phyloP scores from a whole-genome alignment of 208 protist species.

The Borovskyia barvae region DNA sequence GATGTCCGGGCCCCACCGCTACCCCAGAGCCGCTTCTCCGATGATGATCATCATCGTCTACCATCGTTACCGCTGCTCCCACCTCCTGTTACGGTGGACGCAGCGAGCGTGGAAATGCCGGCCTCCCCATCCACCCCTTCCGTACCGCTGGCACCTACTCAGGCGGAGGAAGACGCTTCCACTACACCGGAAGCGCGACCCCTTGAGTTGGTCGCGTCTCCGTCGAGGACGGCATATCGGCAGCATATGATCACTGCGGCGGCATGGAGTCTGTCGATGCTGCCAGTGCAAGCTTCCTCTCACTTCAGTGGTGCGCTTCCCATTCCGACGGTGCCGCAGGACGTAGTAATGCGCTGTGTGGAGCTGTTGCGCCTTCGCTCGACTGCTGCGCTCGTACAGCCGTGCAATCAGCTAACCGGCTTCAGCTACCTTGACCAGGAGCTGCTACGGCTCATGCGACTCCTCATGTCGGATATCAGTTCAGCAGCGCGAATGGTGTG shows the following conservation, averaged over 20 bases:
- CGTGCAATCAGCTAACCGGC: slow-evolving; percentile 19
- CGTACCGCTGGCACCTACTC: too few species aligned
- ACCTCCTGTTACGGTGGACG: too few species aligned
- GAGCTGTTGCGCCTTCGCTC: slow-evolving; percentile 24
- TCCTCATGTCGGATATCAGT: slow-evolving; percentile 10
- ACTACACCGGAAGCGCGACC: too few species aligned
- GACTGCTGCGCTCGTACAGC: slow-evolving; percentile 22
- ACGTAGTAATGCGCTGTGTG: slow-evolving; percentile 16
- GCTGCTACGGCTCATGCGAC: slow-evolving; percentile 29
- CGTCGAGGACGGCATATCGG: too few species aligned
- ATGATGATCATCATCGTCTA: too few species aligned
- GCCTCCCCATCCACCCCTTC: too few species aligned
- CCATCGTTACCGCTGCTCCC: too few species aligned
- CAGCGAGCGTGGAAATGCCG: too few species aligned
- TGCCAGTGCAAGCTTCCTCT: slow-evolving; percentile 13
- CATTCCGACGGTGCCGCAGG: slow-evolving; percentile 10
- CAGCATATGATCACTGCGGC: slow-evolving; percentile 9
- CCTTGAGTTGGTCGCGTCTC: too few species aligned
- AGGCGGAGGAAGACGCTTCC: too few species aligned
- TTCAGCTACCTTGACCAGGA: slow-evolving; percentile 33
- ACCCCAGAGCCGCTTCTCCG: too few species aligned
- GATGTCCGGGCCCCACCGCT: too few species aligned
- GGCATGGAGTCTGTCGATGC: slow-evolving; percentile 17
- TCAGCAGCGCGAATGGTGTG: slow-evolving; percentile 19
- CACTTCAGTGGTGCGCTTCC: slow-evolving; percentile 18